Evolutionary conservation across 306 rosid genomes (phyloP).

Genomic region (Glycine tomentella): DNA sequence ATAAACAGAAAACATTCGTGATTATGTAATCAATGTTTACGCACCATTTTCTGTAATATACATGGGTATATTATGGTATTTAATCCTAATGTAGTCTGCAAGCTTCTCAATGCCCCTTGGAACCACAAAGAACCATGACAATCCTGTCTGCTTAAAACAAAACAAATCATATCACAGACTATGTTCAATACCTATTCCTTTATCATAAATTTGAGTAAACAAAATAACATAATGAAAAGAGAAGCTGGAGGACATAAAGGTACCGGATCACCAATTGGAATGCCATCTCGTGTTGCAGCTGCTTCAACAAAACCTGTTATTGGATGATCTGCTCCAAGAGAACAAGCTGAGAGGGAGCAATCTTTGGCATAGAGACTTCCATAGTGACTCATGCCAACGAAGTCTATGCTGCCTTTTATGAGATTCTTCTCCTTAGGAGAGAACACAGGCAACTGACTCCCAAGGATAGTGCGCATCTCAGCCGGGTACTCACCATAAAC

Average conservation of each 20-base stretch:
- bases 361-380: constrained; percentile 62
- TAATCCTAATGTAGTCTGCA: constrained; percentile 59
- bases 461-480: constrained; percentile 63
- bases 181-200: background rate
- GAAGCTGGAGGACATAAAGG: background rate
- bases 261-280: constrained; percentile 70
- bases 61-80: constrained; percentile 62
- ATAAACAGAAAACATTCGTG: background rate
- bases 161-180: background rate
- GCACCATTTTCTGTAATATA: constrained; percentile 79
- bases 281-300: too few species aligned
- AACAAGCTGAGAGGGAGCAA: constrained; percentile 56
- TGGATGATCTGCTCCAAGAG: constrained; percentile 46
- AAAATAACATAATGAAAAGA: background rate
- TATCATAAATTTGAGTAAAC: background rate
- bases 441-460: constrained; percentile 59
- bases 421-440: constrained; percentile 52
- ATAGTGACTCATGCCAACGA: constrained; percentile 71
- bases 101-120: constrained; percentile 67
- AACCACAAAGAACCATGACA: constrained; percentile 59
- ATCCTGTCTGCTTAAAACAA: constrained; percentile 62
- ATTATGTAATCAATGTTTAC: background rate
- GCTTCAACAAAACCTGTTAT: constrained; percentile 58
- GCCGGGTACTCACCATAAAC: constrained; percentile 66
- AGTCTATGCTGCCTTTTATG: constrained; percentile 63